phyloP scores from a whole-genome alignment of 441 rosid genomes.

The Isatis lusitanica region DNA sequence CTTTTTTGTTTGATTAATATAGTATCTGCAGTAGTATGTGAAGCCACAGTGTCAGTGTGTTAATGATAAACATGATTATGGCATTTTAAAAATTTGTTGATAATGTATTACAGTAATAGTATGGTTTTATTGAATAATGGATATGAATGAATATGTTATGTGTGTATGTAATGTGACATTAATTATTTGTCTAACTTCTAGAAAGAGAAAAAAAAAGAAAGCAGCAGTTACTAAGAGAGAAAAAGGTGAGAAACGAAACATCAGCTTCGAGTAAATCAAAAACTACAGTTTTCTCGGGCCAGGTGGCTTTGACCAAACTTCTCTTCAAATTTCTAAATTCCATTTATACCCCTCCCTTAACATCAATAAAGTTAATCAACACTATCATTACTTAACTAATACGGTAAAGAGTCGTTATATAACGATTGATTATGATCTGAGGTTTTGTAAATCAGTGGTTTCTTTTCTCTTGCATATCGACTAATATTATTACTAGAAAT shows the following conservation, averaged over 20 bases:
- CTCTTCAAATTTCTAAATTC: constrained; percentile 8
- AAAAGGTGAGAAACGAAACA: constrained; percentile 32
- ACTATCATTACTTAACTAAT: neutral
- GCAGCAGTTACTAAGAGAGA: constrained; percentile 38
- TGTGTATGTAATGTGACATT: constrained; percentile 27
- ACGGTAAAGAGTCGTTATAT: neutral
- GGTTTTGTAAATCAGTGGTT: neutral
- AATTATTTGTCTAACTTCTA: constrained; percentile 12
- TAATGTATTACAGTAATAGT: neutral
- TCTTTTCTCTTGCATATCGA: neutral
- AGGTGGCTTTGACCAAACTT: constrained; percentile 67
- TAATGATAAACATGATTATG: constrained; percentile 23
- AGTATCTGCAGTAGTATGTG: neutral
- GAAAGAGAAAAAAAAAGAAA: constrained; percentile 4
- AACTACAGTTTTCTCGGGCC: constrained; percentile 87
- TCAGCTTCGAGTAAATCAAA: constrained; percentile 58
- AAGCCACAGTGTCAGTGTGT: constrained; percentile 9
- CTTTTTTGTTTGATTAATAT: constrained; percentile 8
- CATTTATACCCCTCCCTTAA: constrained; percentile 12
- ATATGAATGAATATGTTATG: neutral
- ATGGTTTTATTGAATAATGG: neutral
- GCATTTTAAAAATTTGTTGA: neutral
- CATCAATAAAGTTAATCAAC: neutral
- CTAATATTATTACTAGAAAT: neutral
- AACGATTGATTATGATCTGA: neutral